Conservation (phyloP, 768 basidiomycete genomes). For the Boletus subcaerulescens region DNA sequence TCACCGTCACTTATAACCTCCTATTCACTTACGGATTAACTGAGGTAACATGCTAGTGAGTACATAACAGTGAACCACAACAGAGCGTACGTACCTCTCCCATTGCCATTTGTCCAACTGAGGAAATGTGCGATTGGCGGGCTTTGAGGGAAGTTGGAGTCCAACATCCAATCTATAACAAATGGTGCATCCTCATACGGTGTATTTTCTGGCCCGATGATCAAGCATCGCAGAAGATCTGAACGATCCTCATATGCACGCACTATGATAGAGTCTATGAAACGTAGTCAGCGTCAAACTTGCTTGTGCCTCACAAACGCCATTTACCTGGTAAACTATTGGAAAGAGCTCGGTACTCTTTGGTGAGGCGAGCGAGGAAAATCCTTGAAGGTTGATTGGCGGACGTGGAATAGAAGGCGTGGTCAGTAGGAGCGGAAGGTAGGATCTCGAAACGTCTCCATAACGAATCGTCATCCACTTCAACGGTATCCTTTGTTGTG, state of each 20-base stretch:
- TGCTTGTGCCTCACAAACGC: neutral
- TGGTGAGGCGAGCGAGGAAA: constrained; percentile 73
- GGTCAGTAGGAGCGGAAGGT: constrained; percentile 73
- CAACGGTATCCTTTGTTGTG: constrained; percentile 24
- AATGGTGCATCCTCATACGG: constrained; percentile 96
- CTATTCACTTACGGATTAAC: constrained; percentile 69
- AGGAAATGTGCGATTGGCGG: constrained; percentile 89
- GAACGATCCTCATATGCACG: constrained; percentile 87
- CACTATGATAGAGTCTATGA: constrained; percentile 78
- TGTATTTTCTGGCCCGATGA: constrained; percentile 90
- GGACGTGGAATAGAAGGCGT: constrained; percentile 68
- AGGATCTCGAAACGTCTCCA: constrained; percentile 87
- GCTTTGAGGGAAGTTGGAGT: constrained; percentile 76
- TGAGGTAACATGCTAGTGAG: constrained; percentile 2
- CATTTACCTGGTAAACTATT: constrained; percentile 77
- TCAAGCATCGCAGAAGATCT: constrained; percentile 83
- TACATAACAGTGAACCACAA: neutral
- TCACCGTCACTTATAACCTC: neutral
- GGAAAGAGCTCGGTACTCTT: constrained; percentile 79
- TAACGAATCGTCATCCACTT: constrained; percentile 37
- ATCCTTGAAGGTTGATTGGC: constrained; percentile 64
- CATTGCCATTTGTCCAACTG: constrained; percentile 94
- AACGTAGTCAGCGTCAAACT: constrained; percentile 3
- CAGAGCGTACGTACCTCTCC: constrained; percentile 43
- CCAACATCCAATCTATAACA: constrained; percentile 91